A percentile compares a stretch with the other conserved stretches of the same genome.
Evolutionary conservation across 495 filamentous ascomycete species (phyloP).

Genomic region (Penicillium argentinense): DNA sequence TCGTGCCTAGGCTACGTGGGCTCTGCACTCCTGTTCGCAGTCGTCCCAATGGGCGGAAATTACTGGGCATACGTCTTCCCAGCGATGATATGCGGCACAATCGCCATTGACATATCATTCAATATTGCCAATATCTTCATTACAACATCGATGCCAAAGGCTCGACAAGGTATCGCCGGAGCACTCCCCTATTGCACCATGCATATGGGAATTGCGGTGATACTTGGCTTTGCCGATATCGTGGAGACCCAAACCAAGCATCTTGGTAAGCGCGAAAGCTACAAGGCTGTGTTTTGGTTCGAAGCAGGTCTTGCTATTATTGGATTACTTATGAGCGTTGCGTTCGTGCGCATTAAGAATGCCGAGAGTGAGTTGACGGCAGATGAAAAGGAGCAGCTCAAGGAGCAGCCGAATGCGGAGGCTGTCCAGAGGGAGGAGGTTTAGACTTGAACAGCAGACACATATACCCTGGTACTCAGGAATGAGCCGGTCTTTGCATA

Average conservation of each 20-base stretch:
- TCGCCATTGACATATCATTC: conserved; percentile 83
- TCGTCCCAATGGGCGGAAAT: conserved; percentile 60
- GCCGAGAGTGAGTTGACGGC: conserved; percentile 68
- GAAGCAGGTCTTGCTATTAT: conserved; percentile 56
- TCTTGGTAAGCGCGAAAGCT: conserved; percentile 48
- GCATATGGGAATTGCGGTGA: conserved; percentile 81
- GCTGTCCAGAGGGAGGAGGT: not conserved
- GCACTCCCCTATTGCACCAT: conserved; percentile 65
- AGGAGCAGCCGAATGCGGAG: conserved; percentile 6
- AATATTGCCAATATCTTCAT: conserved; percentile 85
- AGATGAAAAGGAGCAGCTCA: conserved; percentile 57
- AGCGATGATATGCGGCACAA: conserved; percentile 75
- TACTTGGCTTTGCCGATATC: conserved; percentile 74
- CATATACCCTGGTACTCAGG: not conserved
- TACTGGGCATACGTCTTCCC: conserved; percentile 79
- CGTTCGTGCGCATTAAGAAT: conserved; percentile 64
- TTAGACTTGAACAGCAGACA: not conserved
- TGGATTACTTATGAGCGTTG: conserved; percentile 55
- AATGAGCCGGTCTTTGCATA: too few species aligned
- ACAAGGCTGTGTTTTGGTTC: conserved; percentile 69
- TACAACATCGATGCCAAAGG: conserved; percentile 67
- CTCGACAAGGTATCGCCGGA: conserved; percentile 74
- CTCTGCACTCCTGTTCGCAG: conserved; percentile 68
- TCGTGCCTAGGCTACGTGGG: conserved; percentile 65
- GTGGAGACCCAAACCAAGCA: conserved; percentile 55